A percentile compares a stretch with the other conserved stretches of the same genome.
phyloP scores from a whole-genome alignment of 176 grass and related monocot species.

The Oryza rufipogon region DNA sequence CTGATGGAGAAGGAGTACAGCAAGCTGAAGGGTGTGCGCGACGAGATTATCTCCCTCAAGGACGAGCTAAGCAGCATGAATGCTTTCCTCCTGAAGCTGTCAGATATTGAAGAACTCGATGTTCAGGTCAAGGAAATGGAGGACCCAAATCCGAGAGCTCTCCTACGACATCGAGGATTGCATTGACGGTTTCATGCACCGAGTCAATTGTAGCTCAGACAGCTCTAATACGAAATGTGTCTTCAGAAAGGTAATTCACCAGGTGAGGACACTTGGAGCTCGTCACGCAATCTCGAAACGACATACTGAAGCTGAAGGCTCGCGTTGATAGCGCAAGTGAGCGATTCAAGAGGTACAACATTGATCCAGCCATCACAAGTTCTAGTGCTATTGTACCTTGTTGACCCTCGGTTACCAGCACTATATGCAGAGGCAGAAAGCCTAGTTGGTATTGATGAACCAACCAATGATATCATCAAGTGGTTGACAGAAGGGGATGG shows the following conservation, averaged over 20 bases:
- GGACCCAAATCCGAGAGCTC: neutral
- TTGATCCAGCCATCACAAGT: no score
- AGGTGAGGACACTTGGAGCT: no score
- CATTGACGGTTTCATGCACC: neutral
- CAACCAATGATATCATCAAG: no score
- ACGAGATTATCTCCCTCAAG: slow-evolving; percentile 9
- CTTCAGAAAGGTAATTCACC: no score
- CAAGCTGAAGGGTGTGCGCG: neutral
- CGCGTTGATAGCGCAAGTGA: no score
- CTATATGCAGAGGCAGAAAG: no score
- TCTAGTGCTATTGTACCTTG: neutral
- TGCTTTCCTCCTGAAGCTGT: neutral
- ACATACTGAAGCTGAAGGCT: no score
- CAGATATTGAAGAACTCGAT: neutral
- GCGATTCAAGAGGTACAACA: no score
- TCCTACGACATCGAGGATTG: neutral
- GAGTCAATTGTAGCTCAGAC: neutral
- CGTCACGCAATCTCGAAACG: no score
- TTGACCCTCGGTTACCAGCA: no score
- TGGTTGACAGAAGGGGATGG: no score
- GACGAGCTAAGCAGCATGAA: slow-evolving; percentile 8
- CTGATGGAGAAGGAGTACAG: neutral
- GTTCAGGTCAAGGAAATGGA: slow-evolving; percentile 13
- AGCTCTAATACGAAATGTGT: neutral
- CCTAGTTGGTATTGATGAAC: no score